A percentile compares a stretch with the other conserved stretches of the same genome.
Conservation (phyloP, 2,329 filamentous ascomycete genomes). For the Cordyceps militaris region DNA sequence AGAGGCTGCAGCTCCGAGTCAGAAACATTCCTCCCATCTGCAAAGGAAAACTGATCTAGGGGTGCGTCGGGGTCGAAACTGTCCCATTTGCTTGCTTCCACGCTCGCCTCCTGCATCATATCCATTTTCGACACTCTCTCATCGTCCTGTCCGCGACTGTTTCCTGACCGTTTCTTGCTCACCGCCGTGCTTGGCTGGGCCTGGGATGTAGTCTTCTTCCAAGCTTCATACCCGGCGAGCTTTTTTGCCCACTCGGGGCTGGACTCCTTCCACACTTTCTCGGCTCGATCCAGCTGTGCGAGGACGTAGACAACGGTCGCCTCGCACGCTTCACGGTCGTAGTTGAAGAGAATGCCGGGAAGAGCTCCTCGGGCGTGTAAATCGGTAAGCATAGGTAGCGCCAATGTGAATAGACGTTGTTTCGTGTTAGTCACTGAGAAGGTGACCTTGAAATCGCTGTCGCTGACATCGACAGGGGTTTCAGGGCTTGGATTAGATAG, state of each 20-base stretch:
- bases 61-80: conserved; percentile 61
- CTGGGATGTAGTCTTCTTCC: conserved; percentile 45
- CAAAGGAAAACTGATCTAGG: conserved; percentile 58
- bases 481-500: background rate
- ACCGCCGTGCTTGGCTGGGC: conserved; percentile 27
- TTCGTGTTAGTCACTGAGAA: background rate
- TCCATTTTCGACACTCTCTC: conserved; percentile 45
- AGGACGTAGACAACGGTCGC: conserved; percentile 45
- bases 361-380: conserved; percentile 58
- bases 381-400: conserved; percentile 49
- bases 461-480: background rate
- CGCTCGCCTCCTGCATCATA: conserved; percentile 47
- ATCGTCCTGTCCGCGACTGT: conserved; percentile 35
- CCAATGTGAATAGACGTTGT: background rate
- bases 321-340: conserved; percentile 61
- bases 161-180: conserved; percentile 23
- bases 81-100: conserved; percentile 51
- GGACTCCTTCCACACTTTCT: conserved; percentile 45
- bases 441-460: background rate
- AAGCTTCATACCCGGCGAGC: conserved; percentile 46
- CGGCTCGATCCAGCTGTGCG: conserved; percentile 35
- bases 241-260: conserved; percentile 54
- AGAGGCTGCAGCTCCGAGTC: conserved; percentile 52
- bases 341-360: conserved; percentile 72
- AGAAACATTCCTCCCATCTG: conserved; percentile 52